Base-by-base conservation (phyloP, 148 eudicot species). In the Diospyros kaki region DNA sequence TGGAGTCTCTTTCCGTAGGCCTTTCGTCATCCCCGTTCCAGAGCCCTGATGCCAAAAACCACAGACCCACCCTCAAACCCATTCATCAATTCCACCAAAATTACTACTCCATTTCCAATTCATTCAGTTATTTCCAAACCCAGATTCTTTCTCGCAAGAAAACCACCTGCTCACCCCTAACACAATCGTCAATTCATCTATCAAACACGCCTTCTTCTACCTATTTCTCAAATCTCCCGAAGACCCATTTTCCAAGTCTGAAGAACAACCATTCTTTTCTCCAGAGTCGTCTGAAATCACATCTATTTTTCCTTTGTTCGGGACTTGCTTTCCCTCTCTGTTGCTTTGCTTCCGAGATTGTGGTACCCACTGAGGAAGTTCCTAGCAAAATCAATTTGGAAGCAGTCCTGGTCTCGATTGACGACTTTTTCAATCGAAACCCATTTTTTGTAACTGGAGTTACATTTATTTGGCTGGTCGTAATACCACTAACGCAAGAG, bases 391-490 rank as follows among this genome's bases (percentile, higher is more conserved):
- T 95, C 68, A 89, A 89, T 76, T 71, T 94, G 42, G 99, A 95
- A 75, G 76, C 86, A 13, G 73, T 89, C 43, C 5, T 95, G 40
- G 77, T 87, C 41, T 78, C 96, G 14, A 87, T 92, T 28, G 93
- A 95, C 77, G 83, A 90, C 9, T 92, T 95, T 76, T 79, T 83
- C 81, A 90, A 83, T 69, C 78, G 81, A 64, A 75, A 95, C 81
- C 99, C 97, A 1, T 95, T 85, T 64, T 94, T 92, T 79, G 94
- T 93, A 46, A 85, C 89, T n/a, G 84, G 91, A 17, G 93, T 89
- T 76, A 74, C 85, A 3, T 87, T 89, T 79, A 87, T 92, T 80
- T 95, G 93, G 92, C 82, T 95, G 45, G 72, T 92, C 63, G 90
- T 76, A 17, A 76, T 92, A 50, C 99, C 99, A 2, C 58, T 92